Evolutionary conservation across 495 filamentous ascomycete genomes (phyloP).

Genomic region (Podospora tetraspora): DNA sequence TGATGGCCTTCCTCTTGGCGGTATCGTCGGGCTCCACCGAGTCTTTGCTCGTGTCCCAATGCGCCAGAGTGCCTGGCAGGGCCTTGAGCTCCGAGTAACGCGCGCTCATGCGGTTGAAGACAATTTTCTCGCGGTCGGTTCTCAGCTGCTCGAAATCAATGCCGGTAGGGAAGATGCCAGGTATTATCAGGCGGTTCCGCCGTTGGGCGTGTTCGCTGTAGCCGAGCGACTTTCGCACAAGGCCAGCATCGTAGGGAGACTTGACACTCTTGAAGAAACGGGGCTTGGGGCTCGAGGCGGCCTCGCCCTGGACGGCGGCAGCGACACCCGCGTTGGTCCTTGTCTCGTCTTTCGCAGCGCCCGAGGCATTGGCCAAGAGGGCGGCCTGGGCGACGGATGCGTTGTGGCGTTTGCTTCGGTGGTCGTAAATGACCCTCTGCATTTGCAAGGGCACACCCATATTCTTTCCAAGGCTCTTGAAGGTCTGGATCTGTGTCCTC

Average conservation of each 20-base stretch:
- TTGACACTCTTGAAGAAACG: slow-evolving; percentile 53
- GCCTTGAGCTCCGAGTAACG: slow-evolving; percentile 77
- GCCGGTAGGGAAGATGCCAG: slow-evolving; percentile 83
- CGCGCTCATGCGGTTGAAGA: slow-evolving; percentile 82
- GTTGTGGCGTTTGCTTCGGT: slow-evolving; percentile 58
- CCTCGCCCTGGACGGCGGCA: slow-evolving; percentile 29
- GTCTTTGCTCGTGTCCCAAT: slow-evolving; percentile 76
- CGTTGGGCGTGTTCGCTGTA: slow-evolving; percentile 73
- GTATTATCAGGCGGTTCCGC: slow-evolving; percentile 67
- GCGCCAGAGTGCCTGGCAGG: slow-evolving; percentile 72
- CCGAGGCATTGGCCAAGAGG: slow-evolving; percentile 33
- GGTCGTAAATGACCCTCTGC: slow-evolving; percentile 69
- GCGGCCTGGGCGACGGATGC: slow-evolving; percentile 51
- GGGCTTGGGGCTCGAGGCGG: slow-evolving; percentile 25
- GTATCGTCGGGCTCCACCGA: slow-evolving; percentile 69
- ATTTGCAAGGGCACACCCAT: slow-evolving; percentile 65
- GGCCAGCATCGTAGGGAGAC: slow-evolving; percentile 54
- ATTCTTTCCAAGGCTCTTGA: slow-evolving; percentile 77
- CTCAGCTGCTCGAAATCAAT: slow-evolving; percentile 75
- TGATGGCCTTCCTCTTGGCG: slow-evolving; percentile 80
- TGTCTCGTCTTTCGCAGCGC: slow-evolving; percentile 49
- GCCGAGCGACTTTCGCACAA: slow-evolving; percentile 56
- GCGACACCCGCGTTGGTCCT: slow-evolving; percentile 30
- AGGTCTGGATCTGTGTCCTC: slow-evolving; percentile 73
- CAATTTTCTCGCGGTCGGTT: slow-evolving; percentile 76